A percentile compares a stretch with the other conserved stretches of the same genome.
Conservation (phyloP, 2,329 filamentous ascomycete genomes). For the Diplodia intermedia region DNA sequence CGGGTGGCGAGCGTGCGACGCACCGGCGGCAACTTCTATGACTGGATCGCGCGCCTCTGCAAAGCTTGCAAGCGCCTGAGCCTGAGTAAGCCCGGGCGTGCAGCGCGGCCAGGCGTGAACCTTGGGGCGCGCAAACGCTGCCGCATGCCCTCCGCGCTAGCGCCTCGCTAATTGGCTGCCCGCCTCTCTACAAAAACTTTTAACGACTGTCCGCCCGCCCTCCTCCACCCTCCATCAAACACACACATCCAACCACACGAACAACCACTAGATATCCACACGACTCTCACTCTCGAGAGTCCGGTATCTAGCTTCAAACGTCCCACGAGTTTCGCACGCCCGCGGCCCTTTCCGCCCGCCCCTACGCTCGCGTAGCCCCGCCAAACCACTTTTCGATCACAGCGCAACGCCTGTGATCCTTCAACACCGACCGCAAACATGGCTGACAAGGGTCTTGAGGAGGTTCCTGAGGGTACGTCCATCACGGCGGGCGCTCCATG, state of each 20-base stretch:
- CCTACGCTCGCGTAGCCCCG: conserved; percentile 51
- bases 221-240: conserved; percentile 40
- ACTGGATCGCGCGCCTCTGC: conserved; percentile 10
- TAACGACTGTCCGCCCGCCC: conserved; percentile 38
- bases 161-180: conserved; percentile 34
- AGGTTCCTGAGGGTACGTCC: conserved; percentile 89
- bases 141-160: conserved; percentile 32
- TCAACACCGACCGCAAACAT: conserved; percentile 77
- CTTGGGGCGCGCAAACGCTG: conserved; percentile 25
- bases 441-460: conserved; percentile 98
- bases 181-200: conserved; percentile 33
- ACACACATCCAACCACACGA: conserved; percentile 37
- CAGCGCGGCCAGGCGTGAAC: background rate
- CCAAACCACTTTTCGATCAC: conserved; percentile 44
- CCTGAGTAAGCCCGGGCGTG: conserved; percentile 7
- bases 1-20: conserved; percentile 12
- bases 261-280: conserved; percentile 50
- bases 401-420: conserved; percentile 73
- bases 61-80: conserved; percentile 19
- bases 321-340: conserved; percentile 37
- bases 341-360: conserved; percentile 52
- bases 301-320: conserved; percentile 54
- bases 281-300: conserved; percentile 56
- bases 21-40: conserved; percentile 1
- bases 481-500: conserved; percentile 9